Evolutionary conservation across 257 asterid species (phyloP).

Genomic region (Anisodus acutangulus): DNA sequence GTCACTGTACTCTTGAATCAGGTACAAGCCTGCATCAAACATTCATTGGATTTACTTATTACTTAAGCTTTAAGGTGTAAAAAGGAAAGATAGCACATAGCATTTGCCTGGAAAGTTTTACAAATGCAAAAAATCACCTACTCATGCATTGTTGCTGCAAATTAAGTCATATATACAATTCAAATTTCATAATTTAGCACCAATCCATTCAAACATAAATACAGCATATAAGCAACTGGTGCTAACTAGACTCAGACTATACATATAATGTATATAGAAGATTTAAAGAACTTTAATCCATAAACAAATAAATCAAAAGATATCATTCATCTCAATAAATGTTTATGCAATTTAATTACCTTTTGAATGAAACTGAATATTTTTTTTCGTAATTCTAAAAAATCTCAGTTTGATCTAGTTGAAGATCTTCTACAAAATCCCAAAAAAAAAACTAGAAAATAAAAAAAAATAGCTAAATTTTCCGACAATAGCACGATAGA

Average conservation of each 20-base stretch:
- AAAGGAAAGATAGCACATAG: slow-evolving; percentile 12
- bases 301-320: slow-evolving; percentile 21
- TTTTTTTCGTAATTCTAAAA: not conserved
- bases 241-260: not conserved
- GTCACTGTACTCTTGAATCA: slow-evolving; percentile 17
- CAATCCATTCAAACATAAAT: not conserved
- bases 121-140: not conserved
- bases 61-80: not conserved
- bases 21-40: slow-evolving; percentile 28
- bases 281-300: not conserved
- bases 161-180: not conserved
- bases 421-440: not conserved
- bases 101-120: not conserved
- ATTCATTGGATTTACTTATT: slow-evolving; percentile 9
- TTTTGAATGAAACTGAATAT: not conserved
- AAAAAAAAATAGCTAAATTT: not conserved
- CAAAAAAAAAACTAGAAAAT: not conserved
- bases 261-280: not conserved
- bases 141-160: slow-evolving; percentile 1
- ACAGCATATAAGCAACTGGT: not conserved
- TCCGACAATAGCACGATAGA: not conserved
- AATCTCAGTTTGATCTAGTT: not conserved
- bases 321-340: slow-evolving; percentile 6
- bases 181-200: not conserved
- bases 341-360: not conserved